Evolutionary conservation across 768 basidiomycete species (phyloP), one percentile per base, ranked within the genome.

Genomic region (Basidioascus undulatus): DNA sequence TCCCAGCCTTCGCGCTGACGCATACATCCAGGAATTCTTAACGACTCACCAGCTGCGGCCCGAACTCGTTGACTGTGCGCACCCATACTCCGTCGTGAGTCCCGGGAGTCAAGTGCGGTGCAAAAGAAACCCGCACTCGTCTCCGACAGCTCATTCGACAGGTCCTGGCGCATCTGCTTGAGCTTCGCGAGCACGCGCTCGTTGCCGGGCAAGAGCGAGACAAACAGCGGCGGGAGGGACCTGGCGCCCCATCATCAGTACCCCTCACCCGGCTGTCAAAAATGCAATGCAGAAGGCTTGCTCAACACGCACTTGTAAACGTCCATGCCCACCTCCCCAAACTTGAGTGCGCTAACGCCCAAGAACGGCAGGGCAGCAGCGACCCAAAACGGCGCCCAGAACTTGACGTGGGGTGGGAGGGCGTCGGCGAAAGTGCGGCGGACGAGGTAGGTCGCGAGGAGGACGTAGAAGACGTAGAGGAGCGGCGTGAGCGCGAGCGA

Each of bases 321-420:
- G 52, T 96, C 89, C 72, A 92, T 76, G 19, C 87, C 89, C 26
- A 87, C 89, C 57, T 96, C 89, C 32, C 89, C 89, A 52, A 96
- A 96, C 58, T 92, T 89, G 39, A 96, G 68, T 6, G 89, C 82
- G 5, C 83, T 81, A 52, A 77, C 81, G 42, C 80, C 86, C 64
- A 89, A 76, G 56, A 81, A 71, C 12, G 89, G 89, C 24, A 94
- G 58, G 2, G 71, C 63, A 16, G 68, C 61, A 43, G 79, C 62
- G 42, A 84, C 73, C 8, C 79, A 53, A 50, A 86, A 66, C 0
- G 89, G 89, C 3, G 82, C 76, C 60, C 66, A 70, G 19, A 82
- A 58, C 46, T 65, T 67, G 66, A 72, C 76, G 45, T 63, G 61
- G 27, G 72, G 45, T 5, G 80, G 66, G 0, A 69, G 66, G 19